phyloP scores from a whole-genome alignment of 208 protist genomes.

The Leishmania arabica region DNA sequence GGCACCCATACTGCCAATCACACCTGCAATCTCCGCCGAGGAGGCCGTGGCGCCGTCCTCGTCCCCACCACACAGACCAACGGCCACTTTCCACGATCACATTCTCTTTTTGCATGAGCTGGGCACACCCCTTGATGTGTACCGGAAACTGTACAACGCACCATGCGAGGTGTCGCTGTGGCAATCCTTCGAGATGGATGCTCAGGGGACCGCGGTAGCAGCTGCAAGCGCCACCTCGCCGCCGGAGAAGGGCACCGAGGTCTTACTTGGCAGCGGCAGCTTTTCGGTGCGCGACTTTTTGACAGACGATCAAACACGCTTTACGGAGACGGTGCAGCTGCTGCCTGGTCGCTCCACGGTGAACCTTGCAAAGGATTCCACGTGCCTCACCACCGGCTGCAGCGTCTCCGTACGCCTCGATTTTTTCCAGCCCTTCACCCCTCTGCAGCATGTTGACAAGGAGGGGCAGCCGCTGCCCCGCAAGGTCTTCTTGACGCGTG shows the following conservation, averaged over 20 bases:
- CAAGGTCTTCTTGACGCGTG: conserved; percentile 61
- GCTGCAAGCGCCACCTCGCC: background rate
- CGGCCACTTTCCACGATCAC: conserved; percentile 15
- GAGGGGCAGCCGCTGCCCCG: conserved; percentile 30
- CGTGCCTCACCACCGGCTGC: conserved; percentile 53
- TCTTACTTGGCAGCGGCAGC: conserved; percentile 47
- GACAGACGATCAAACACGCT: conserved; percentile 45
- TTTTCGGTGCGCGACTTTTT: conserved; percentile 58
- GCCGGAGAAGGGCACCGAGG: conserved; percentile 9
- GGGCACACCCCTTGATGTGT: conserved; percentile 37
- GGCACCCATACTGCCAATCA: background rate
- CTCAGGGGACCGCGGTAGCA: background rate
- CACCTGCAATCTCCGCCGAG: background rate
- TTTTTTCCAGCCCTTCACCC: conserved; percentile 61
- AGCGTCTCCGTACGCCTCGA: conserved; percentile 58
- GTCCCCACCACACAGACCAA: background rate
- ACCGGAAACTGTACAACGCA: conserved; percentile 22
- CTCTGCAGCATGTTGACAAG: conserved; percentile 58
- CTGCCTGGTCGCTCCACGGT: conserved; percentile 31
- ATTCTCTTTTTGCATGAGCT: conserved; percentile 31
- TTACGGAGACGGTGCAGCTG: conserved; percentile 46
- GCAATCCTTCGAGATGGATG: conserved; percentile 28
- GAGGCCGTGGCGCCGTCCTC: background rate
- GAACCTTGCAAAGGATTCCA: conserved; percentile 21
- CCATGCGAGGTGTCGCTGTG: conserved; percentile 36